Evolutionary conservation across 192 early-diverging fungal species (phyloP).

Genomic region (Lobosporangium transversale): DNA sequence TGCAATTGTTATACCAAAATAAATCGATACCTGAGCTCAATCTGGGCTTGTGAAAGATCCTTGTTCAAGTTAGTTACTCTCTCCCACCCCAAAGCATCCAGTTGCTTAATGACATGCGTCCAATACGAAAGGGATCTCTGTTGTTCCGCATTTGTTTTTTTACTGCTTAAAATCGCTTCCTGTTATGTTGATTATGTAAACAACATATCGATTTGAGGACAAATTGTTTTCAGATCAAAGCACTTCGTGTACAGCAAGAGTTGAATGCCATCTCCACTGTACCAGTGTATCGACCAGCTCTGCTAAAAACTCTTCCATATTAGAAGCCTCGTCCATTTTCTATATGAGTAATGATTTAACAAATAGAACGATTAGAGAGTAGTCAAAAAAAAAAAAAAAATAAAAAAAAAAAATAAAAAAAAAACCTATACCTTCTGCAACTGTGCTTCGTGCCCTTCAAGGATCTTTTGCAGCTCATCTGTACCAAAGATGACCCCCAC

Average conservation of each 20-base stretch:
- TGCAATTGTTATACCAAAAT: too few species aligned
- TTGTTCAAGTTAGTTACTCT: slow-evolving; percentile 16
- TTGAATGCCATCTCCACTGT: not conserved
- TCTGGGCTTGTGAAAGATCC: slow-evolving; percentile 18
- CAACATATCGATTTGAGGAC: too few species aligned
- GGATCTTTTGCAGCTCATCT: slow-evolving; percentile 31
- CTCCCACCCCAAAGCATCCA: slow-evolving; percentile 42
- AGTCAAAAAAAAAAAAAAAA: not conserved
- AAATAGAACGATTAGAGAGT: not conserved
- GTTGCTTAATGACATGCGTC: slow-evolving; percentile 26
- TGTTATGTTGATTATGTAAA: too few species aligned
- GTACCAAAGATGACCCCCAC: slow-evolving; percentile 21
- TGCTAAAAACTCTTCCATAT: slow-evolving; percentile 36
- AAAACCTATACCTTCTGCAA: slow-evolving; percentile 29
- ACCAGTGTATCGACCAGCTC: slow-evolving; percentile 37
- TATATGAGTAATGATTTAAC: not conserved
- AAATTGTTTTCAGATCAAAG: not conserved
- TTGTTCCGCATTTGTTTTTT: not conserved
- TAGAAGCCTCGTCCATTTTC: slow-evolving; percentile 40
- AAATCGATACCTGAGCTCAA: slow-evolving; percentile 21
- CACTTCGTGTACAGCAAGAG: not conserved
- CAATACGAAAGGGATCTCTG: slow-evolving; percentile 20
- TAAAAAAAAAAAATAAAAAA: too few species aligned
- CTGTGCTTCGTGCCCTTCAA: slow-evolving; percentile 26
- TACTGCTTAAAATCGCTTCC: slow-evolving; percentile 30